phyloP scores from a whole-genome alignment of 73 alveolate species.

The Paraurostyla sp. region DNA sequence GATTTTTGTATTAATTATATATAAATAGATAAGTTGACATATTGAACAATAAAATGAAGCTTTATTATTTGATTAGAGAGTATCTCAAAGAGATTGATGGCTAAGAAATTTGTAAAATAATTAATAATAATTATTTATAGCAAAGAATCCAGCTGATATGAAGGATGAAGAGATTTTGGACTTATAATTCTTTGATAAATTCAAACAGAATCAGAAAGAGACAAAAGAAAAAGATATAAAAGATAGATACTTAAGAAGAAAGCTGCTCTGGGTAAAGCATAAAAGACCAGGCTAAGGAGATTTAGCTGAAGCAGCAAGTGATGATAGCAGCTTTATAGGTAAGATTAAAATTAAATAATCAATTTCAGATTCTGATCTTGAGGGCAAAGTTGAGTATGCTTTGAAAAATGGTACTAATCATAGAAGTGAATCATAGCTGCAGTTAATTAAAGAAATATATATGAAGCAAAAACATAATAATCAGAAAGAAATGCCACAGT shows the following conservation, averaged over 20 bases:
- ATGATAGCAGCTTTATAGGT: neutral
- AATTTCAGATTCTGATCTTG: neutral
- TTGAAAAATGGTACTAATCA: neutral
- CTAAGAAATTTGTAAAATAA: neutral
- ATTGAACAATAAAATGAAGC: slow-evolving; percentile 7
- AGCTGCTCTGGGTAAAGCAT: neutral
- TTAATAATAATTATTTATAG: slow-evolving; percentile 13
- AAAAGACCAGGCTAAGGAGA: slow-evolving; percentile 15
- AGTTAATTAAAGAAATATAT: neutral
- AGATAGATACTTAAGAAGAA: slow-evolving; percentile 17
- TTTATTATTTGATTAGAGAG: slow-evolving; percentile 26
- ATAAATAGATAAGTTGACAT: slow-evolving; percentile 6
- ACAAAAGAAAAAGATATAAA: neutral
- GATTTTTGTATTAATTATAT: too few species aligned
- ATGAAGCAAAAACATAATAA: neutral
- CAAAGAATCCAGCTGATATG: too few species aligned
- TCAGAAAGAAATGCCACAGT: neutral
- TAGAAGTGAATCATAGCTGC: neutral
- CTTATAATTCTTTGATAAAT: neutral
- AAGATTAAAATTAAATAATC: neutral
- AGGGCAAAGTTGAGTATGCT: too few species aligned
- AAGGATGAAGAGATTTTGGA: slow-evolving; percentile 1
- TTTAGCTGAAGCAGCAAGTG: slow-evolving; percentile 43
- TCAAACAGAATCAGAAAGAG: neutral
- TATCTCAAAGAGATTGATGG: slow-evolving; percentile 18